A percentile compares a stretch with the other conserved stretches of the same genome.
These are phyloP conservation scores for Inga laurina DNA, from an alignment of 306 rosid genomes.

Conservation along the genomic window DNA sequence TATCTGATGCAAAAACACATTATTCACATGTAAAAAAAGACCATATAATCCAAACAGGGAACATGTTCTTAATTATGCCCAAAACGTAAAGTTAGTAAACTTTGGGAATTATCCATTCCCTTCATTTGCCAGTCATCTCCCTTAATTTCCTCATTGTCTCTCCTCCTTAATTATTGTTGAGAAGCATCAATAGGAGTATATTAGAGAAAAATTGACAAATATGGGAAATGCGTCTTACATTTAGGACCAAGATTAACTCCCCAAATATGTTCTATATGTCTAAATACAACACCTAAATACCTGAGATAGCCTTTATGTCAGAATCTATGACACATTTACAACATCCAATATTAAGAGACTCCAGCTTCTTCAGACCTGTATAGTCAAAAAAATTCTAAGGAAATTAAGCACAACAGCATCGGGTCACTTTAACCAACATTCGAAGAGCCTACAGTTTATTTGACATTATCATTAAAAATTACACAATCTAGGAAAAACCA, in stretches of 20 bases:
- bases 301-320: slow-evolving; percentile 65
- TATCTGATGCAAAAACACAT: neutral
- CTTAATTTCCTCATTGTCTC: no score
- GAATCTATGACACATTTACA: slow-evolving; percentile 63
- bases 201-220: no score
- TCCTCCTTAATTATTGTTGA: no score
- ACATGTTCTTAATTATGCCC: neutral
- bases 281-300: slow-evolving; percentile 31
- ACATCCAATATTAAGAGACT: slow-evolving; percentile 63
- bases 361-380: slow-evolving; percentile 61
- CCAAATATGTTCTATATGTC: no score
- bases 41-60: neutral
- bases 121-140: neutral
- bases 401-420: slow-evolving; percentile 8
- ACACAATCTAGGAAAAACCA: neutral
- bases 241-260: no score
- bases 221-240: no score
- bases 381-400: neutral
- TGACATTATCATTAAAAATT: neutral
- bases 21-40: neutral
- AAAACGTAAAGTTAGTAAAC: neutral
- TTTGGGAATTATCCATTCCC: neutral
- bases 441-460: slow-evolving; percentile 6
- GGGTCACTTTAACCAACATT: slow-evolving; percentile 19
- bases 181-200: no score